phyloP scores from a whole-genome alignment of 176 grass and related monocot species.

The Musa schizocarpa region DNA sequence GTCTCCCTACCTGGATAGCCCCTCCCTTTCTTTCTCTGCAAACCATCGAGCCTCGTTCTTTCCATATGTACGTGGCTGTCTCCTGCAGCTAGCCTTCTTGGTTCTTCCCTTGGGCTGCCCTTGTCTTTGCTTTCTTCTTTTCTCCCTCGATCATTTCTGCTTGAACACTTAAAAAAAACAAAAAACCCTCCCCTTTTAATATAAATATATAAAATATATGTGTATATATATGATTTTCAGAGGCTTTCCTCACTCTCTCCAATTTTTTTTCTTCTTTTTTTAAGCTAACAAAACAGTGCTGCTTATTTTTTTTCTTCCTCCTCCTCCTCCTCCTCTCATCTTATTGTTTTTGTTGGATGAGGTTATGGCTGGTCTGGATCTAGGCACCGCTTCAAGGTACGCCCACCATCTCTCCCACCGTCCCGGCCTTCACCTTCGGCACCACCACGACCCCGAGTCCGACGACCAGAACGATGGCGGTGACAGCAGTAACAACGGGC shows the following conservation, averaged over 20 bases:
- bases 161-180: too few species aligned
- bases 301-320: slow-evolving; percentile 16
- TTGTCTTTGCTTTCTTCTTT: not conserved
- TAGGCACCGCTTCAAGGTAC: slow-evolving; percentile 73
- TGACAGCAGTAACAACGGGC: slow-evolving; percentile 29
- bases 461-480: slow-evolving; percentile 4
- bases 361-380: slow-evolving; percentile 91
- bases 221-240: too few species aligned
- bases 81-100: not conserved
- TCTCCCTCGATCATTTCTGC: not conserved
- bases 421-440: slow-evolving; percentile 47
- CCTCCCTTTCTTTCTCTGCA: too few species aligned
- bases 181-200: not conserved
- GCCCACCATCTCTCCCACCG: slow-evolving; percentile 68
- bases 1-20: too few species aligned
- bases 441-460: slow-evolving; percentile 46
- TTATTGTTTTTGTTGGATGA: slow-evolving; percentile 54
- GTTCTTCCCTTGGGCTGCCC: not conserved
- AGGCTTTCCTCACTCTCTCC: not conserved
- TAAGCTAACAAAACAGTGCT: not conserved
- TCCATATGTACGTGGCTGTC: not conserved
- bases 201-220: not conserved
- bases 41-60: not conserved
- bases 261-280: slow-evolving; percentile 17
- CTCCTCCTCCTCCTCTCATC: slow-evolving; percentile 18